A percentile compares a stretch with the other conserved stretches of the same genome.
Evolutionary conservation across 139 green algal species (phyloP).

Genomic region (Chlamydomonas eustigma): DNA sequence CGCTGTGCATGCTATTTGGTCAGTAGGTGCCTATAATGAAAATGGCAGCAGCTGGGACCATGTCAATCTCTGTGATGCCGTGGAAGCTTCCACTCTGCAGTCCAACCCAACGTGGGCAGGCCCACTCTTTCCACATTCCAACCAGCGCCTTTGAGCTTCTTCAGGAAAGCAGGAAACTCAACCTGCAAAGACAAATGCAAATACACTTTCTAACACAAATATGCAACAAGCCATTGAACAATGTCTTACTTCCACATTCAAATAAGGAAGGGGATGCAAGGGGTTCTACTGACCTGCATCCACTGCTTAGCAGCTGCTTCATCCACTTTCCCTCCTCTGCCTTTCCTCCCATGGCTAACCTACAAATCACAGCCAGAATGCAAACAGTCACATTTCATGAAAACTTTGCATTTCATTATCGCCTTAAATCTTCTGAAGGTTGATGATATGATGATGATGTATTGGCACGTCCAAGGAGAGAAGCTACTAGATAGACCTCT

Average conservation of each 20-base stretch:
- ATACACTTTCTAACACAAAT: background rate
- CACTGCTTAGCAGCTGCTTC: too few relatives aligned
- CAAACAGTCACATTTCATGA: too few relatives aligned
- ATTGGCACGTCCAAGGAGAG: background rate
- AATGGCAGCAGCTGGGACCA: too few relatives aligned
- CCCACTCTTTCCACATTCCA: conserved; percentile 3
- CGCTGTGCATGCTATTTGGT: too few relatives aligned
- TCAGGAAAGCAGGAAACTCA: background rate
- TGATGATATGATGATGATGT: background rate
- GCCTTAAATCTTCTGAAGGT: too few relatives aligned
- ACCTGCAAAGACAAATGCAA: background rate
- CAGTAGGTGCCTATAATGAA: too few relatives aligned
- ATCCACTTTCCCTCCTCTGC: too few relatives aligned
- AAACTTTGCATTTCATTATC: too few relatives aligned
- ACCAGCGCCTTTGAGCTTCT: background rate
- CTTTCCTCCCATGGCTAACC: too few relatives aligned
- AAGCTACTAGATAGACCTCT: background rate
- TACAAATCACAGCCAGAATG: too few relatives aligned
- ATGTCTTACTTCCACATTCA: background rate
- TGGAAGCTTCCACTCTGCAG: conserved; percentile 6
- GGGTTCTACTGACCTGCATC: too few relatives aligned
- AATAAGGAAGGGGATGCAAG: background rate
- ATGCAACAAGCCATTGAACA: background rate
- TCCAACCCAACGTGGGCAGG: background rate
- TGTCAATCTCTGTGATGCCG: background rate